A percentile compares a stretch with the other conserved stretches of the same genome.
Conservation (phyloP, 1,284 basidiomycete genomes). For the Ustilago bromivora region DNA sequence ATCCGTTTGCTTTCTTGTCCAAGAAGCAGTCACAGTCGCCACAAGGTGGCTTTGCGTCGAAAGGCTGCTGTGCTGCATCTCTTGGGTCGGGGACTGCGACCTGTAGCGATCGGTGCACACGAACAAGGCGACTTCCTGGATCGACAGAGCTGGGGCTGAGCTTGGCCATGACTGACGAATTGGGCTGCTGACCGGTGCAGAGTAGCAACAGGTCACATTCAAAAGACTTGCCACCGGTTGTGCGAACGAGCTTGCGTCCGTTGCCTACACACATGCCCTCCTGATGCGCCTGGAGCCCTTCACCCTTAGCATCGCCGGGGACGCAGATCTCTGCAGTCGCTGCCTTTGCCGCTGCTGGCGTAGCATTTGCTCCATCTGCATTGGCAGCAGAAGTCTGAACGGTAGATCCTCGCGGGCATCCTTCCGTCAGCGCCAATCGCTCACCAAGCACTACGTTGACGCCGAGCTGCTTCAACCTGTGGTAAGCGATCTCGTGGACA, state of each 20-base stretch:
- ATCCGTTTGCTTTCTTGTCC: slow-evolving; percentile 61
- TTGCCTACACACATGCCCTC: slow-evolving; percentile 56
- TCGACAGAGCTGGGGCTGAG: slow-evolving; percentile 64
- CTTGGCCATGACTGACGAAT: slow-evolving; percentile 63
- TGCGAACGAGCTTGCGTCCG: slow-evolving; percentile 61
- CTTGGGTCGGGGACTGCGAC: slow-evolving; percentile 60
- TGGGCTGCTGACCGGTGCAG: slow-evolving; percentile 69
- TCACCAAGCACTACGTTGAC: slow-evolving; percentile 67
- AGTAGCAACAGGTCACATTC: slow-evolving; percentile 66
- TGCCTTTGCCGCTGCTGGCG: slow-evolving; percentile 10
- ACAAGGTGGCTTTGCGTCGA: slow-evolving; percentile 61
- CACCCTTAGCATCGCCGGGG: slow-evolving; percentile 52
- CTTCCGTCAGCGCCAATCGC: slow-evolving; percentile 63
- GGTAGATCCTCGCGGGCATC: slow-evolving; percentile 63
- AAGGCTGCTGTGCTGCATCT: slow-evolving; percentile 58
- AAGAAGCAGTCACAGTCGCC: slow-evolving; percentile 69
- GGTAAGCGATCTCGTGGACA: slow-evolving; percentile 61
- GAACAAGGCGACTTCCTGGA: slow-evolving; percentile 55
- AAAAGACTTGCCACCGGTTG: slow-evolving; percentile 64
- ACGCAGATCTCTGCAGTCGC: slow-evolving; percentile 35
- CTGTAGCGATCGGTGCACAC: slow-evolving; percentile 62
- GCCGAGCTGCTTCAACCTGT: slow-evolving; percentile 59
- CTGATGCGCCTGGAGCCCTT: slow-evolving; percentile 47
- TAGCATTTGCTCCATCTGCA: slow-evolving; percentile 14
- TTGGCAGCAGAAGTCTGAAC: slow-evolving; percentile 37